Conservation (phyloP, 2,329 filamentous ascomycete species). For the Alternaria atra region DNA sequence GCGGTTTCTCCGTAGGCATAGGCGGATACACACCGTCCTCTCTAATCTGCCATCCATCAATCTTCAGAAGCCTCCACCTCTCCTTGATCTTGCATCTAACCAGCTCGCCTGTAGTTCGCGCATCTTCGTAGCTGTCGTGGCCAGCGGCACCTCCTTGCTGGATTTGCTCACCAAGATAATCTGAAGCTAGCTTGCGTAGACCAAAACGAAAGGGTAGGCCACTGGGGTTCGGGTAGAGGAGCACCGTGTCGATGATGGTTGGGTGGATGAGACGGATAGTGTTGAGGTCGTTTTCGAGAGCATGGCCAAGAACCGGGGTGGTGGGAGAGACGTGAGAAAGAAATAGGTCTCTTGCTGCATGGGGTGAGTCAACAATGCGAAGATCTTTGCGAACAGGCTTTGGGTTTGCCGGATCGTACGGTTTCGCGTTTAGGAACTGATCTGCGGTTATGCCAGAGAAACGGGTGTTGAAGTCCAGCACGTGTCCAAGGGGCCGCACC, state of each 20-base stretch:
- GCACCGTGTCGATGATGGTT: constrained; percentile 82
- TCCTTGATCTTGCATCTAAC: constrained; percentile 75
- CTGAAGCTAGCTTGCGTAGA: constrained; percentile 76
- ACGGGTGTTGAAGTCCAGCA: constrained; percentile 89
- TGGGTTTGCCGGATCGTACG: constrained; percentile 39
- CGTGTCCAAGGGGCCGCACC: constrained; percentile 81
- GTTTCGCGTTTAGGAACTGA: constrained; percentile 72
- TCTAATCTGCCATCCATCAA: constrained; percentile 69
- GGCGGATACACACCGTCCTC: constrained; percentile 45
- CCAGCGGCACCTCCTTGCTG: constrained; percentile 75
- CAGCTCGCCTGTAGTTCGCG: constrained; percentile 85
- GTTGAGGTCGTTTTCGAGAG: constrained; percentile 95
- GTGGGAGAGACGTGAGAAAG: constrained; percentile 77
- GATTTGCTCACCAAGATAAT: constrained; percentile 77
- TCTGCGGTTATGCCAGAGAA: constrained; percentile 88
- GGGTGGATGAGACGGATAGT: constrained; percentile 84
- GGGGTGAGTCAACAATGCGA: constrained; percentile 78
- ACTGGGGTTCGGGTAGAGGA: constrained; percentile 80
- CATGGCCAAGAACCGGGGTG: constrained; percentile 90
- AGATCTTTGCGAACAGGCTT: constrained; percentile 55
- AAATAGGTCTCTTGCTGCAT: constrained; percentile 77
- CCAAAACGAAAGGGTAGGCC: constrained; percentile 81
- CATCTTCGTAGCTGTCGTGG: constrained; percentile 93
- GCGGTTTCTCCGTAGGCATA: constrained; percentile 32
- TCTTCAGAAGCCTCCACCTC: constrained; percentile 73